Conservation (phyloP, 148 eudicot species). For the Diospyros kaki region DNA sequence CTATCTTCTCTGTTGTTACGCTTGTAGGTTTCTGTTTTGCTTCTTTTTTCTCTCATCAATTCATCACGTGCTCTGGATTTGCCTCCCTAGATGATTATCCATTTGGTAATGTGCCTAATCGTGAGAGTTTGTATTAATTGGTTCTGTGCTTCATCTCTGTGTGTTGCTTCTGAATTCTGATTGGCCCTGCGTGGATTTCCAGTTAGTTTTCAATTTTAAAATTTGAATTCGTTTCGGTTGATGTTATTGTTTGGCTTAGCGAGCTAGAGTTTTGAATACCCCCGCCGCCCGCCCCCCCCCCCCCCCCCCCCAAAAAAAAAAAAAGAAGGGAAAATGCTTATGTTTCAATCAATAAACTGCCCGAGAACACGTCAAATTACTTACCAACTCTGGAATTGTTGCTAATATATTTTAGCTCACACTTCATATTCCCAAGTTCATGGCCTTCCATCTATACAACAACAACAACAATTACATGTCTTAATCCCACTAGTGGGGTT, state of each 20-base stretch:
- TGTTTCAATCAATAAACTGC: no score
- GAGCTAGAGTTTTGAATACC: not conserved
- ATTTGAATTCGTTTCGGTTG: not conserved
- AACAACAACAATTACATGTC: no score
- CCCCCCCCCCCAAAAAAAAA: no score
- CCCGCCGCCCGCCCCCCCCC: no score
- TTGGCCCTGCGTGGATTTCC: not conserved
- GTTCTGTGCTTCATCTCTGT: constrained; percentile 6
- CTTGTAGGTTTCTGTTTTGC: not conserved
- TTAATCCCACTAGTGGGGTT: no score
- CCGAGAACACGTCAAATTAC: no score
- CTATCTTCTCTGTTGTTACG: not conserved
- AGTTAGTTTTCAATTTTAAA: not conserved
- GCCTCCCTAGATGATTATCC: not conserved
- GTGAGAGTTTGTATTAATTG: not conserved
- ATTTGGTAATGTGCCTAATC: not conserved
- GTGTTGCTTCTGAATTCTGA: not conserved
- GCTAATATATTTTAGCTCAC: no score
- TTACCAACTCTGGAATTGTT: no score
- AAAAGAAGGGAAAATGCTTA: no score
- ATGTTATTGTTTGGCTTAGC: not conserved
- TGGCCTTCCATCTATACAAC: no score
- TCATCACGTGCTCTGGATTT: not conserved
- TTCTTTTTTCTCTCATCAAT: no score
- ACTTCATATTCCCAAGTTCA: no score